Conservation (phyloP, 1,284 basidiomycete genomes). For the Mycosarcoma maydis region DNA sequence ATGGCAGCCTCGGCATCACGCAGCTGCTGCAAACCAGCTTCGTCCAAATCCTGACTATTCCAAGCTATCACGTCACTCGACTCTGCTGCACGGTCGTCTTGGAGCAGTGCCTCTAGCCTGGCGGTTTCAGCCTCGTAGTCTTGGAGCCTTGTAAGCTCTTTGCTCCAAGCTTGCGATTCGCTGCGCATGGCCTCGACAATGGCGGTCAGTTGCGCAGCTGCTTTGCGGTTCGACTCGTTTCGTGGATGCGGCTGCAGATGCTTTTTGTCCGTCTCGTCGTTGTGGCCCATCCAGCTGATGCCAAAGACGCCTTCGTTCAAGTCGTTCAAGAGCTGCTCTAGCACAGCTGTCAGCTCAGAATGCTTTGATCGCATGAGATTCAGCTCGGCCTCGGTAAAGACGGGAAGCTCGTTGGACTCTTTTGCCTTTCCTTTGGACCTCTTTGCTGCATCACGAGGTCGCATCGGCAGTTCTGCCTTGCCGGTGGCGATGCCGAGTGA, state of each 20-base stretch:
- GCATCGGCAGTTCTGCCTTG: slow-evolving; percentile 25
- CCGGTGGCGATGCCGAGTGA: slow-evolving; percentile 49
- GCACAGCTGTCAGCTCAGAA: slow-evolving; percentile 32
- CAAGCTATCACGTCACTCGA: slow-evolving; percentile 38
- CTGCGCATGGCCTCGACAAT: slow-evolving; percentile 44
- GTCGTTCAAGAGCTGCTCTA: slow-evolving; percentile 52
- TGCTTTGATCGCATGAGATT: slow-evolving; percentile 32
- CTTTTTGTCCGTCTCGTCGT: slow-evolving; percentile 14
- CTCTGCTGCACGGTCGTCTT: slow-evolving; percentile 19
- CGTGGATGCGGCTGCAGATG: slow-evolving; percentile 51
- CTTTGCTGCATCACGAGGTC: slow-evolving; percentile 21
- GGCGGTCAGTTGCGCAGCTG: slow-evolving; percentile 41
- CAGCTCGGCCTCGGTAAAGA: slow-evolving; percentile 44
- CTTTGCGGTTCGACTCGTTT: slow-evolving; percentile 52
- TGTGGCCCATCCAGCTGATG: slow-evolving; percentile 56
- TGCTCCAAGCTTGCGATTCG: slow-evolving; percentile 51
- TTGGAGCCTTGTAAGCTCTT: slow-evolving; percentile 39
- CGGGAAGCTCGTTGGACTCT: slow-evolving; percentile 19
- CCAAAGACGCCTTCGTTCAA: slow-evolving; percentile 55
- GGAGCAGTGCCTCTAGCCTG: slow-evolving; percentile 30
- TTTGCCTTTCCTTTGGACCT: slow-evolving; percentile 36
- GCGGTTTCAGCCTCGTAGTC: slow-evolving; percentile 45
- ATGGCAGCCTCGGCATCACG: slow-evolving; percentile 40
- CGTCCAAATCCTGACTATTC: slow-evolving; percentile 38
- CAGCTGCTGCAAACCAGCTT: slow-evolving; percentile 36